Base-by-base conservation (phyloP, 306 rosid genomes). In the Phaseolus lunatus region DNA sequence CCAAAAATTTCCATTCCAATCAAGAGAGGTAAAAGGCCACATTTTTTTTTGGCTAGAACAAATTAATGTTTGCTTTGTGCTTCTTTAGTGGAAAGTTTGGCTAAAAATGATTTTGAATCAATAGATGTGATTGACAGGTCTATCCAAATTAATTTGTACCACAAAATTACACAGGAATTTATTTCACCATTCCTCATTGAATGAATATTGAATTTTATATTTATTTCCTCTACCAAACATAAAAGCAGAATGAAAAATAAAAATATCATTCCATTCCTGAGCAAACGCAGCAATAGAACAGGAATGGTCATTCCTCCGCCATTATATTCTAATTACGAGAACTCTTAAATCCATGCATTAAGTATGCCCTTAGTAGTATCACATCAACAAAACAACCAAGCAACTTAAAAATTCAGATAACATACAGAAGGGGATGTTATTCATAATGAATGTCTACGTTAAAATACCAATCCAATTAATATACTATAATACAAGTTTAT, bases 241-340 rank as follows among this genome's bases (percentile, higher is more conserved):
- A 27, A 68, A 67, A 68, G 45, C 54, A 53, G 35, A 44, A 57
- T 7, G 35, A 27, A 67, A 77, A 45, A 78, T 33, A 41, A 56
- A 54, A 18, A 19, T 69, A 19, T 67, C 33, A 24, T 39, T 37
- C 67, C 81, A 35, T 23, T 65, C 27, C 73, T 18, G 67, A 66
- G 74, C 74, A 52, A 53, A 50, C 54, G 14, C 65, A 77, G 65
- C 43, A 74, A 61, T 16, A 50, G 10, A 62, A 70, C 53, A n/a
- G 26, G 37, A 76, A 33, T 7, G 26, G 18, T 8, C 72, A 75
- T 31, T 62, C 63, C 70, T 19, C 14, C 22, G 41, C 43, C 35
- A 41, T 19, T 63, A 14, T 63, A 57, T 19, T 63, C 20, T 63
- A 63, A 20, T 31, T 8, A 75, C 67, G 53, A 37, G 39, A 71